Percentiles rank a stretch among this genome's conserved stretches.
Conservation (phyloP, 148 eudicot species). For the Fallopia convolvulus region DNA sequence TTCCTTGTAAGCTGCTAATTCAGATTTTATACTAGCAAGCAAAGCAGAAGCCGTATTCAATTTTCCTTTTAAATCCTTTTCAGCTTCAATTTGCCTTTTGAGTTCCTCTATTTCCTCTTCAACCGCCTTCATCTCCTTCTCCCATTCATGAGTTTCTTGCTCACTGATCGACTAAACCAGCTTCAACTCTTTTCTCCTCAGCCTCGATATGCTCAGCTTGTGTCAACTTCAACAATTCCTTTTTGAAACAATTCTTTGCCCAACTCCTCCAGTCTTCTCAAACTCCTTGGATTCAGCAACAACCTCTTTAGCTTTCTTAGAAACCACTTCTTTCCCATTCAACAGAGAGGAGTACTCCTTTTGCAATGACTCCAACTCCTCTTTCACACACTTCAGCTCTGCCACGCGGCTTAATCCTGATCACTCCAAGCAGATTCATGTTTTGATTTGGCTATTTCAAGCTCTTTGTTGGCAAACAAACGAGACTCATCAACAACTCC, state of each 20-base stretch:
- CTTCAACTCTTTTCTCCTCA: conserved; percentile 81
- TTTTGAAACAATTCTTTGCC: conserved; percentile 71
- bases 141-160: too few relatives aligned
- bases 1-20: conserved; percentile 46
- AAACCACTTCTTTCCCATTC: conserved; percentile 51
- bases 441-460: conserved; percentile 68
- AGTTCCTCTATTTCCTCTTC: conserved; percentile 65
- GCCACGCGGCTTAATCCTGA: too few relatives aligned
- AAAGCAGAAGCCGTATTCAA: conserved; percentile 43
- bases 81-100: conserved; percentile 41
- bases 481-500: conserved; percentile 71
- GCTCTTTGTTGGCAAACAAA: conserved; percentile 71
- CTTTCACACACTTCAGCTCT: too few relatives aligned
- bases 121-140: conserved; percentile 70
- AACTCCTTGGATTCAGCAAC: conserved; percentile 48
- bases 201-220: conserved; percentile 79
- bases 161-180: conserved; percentile 69
- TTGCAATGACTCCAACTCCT: too few relatives aligned
- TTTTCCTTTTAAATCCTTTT: conserved; percentile 14
- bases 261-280: conserved; percentile 74
- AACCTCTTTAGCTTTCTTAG: conserved; percentile 62
- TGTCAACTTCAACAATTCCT: too few relatives aligned
- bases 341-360: conserved; percentile 44
- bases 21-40: conserved; percentile 46
- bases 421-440: conserved; percentile 51